Evolutionary conservation across 2,329 filamentous ascomycete genomes (phyloP).

Genomic region (Aschersonia sp.): DNA sequence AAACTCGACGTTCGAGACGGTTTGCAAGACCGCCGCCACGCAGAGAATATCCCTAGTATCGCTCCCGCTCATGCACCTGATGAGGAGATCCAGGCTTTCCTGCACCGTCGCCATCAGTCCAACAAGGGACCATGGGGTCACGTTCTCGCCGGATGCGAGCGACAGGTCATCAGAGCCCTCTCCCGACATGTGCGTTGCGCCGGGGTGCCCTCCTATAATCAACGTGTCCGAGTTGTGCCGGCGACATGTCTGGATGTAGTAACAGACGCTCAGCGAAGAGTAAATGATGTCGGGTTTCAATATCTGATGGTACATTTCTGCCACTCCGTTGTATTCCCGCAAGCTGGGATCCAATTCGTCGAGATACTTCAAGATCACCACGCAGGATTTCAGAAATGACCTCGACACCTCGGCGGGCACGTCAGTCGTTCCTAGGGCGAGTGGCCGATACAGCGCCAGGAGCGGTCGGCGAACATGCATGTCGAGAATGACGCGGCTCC

Average conservation of each 20-base stretch:
- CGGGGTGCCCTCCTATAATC: constrained; percentile 13
- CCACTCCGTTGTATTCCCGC: constrained; percentile 30
- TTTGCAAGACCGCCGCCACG: constrained; percentile 31
- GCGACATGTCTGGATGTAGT: constrained; percentile 29
- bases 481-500: constrained; percentile 34
- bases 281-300: constrained; percentile 40
- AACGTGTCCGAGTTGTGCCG: constrained; percentile 15
- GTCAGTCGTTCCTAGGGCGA: constrained; percentile 35
- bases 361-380: constrained; percentile 38
- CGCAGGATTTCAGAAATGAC: constrained; percentile 37
- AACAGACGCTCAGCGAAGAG: constrained; percentile 39
- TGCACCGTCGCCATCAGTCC: constrained; percentile 29
- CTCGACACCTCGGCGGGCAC: constrained; percentile 35
- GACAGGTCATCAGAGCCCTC: constrained; percentile 6
- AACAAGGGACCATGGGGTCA: constrained; percentile 25
- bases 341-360: constrained; percentile 35
- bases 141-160: constrained; percentile 18
- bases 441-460: constrained; percentile 37
- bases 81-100: constrained; percentile 29
- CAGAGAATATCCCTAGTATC: constrained; percentile 35
- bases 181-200: constrained; percentile 13
- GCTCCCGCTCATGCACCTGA: constrained; percentile 30
- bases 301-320: constrained; percentile 37
- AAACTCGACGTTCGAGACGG: constrained; percentile 25
- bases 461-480: constrained; percentile 38